Evolutionary conservation across 768 basidiomycete species (phyloP), one percentile per base, ranked within the genome.

Genomic region (Calocybe cyanea): DNA sequence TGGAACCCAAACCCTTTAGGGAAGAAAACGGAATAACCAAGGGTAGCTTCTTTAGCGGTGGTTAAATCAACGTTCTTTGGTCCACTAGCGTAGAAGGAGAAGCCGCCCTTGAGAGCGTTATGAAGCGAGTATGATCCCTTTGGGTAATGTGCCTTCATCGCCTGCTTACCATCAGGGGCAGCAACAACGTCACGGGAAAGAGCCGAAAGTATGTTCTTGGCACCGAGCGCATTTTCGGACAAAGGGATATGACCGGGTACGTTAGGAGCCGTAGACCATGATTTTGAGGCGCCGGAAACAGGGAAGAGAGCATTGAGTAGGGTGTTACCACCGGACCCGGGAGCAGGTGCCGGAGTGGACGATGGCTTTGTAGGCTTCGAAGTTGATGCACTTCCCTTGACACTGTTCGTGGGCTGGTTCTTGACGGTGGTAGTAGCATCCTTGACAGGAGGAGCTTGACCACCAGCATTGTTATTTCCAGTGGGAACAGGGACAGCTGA

Each of bases 81-180:
- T 2, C 83, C 85, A 33, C 75, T 73, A 35, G 83, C 74, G 61
- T 88, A 87, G 73, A 87, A 85, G 15, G 82, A 83, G 58, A 85
- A 66, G 14, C 85, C 85, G 43, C 83, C 82, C 42, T 64, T 66
- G 11, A 74, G 74, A 15, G 57, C 36, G 50, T 71, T 64, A 10
- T 60, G 58, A 55, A 75, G 76, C 13, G 68, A 78, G 63, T 73
- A 80, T 37, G 80, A 81, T 21, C 81, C 82, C 57, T 75, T 46
- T 24, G 79, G 76, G 58, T 73, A 83, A 49, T 66, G 64, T 0
- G 77, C 76, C 56, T 70, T 67, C 73, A 80, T 77, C 10, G 73
- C 66, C 43, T 57, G 46, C 62, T 71, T 73, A 54, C 78, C 80
- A 50, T 78, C 77, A 21, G 78, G 75, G 9, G 71, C 70, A 31